Conservation (phyloP, 1,284 basidiomycete genomes). For the Athelia sp. region DNA sequence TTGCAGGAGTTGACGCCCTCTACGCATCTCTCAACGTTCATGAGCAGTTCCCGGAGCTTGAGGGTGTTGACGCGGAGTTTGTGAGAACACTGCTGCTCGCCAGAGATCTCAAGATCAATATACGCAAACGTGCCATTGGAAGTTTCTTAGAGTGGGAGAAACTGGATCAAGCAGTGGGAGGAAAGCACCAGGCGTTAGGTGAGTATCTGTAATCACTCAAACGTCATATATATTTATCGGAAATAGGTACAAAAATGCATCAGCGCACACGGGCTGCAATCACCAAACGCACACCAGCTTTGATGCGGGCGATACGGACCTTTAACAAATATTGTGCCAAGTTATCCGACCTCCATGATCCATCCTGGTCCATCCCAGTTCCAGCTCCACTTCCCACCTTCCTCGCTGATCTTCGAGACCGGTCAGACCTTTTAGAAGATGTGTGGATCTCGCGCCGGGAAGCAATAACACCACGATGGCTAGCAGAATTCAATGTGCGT, state of each 20-base stretch:
- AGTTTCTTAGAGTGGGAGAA: conserved; percentile 35
- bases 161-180: conserved; percentile 27
- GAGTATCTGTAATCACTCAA: conserved; percentile 5
- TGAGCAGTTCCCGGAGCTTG: conserved; percentile 9
- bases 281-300: conserved; percentile 24
- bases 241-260: conserved; percentile 31
- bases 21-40: conserved; percentile 15
- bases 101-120: conserved; percentile 32
- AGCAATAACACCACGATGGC: conserved; percentile 24
- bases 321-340: conserved; percentile 29
- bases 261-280: conserved; percentile 29
- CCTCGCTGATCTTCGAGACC: conserved; percentile 22
- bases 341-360: conserved; percentile 19
- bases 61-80: conserved; percentile 23
- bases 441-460: conserved; percentile 28
- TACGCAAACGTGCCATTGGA: conserved; percentile 26
- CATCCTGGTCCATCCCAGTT: conserved; percentile 24
- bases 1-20: conserved; percentile 7
- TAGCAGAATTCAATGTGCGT: conserved; percentile 23
- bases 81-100: conserved; percentile 25
- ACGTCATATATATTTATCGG: background rate
- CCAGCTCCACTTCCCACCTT: conserved; percentile 23
- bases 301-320: conserved; percentile 23
- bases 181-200: conserved; percentile 27
- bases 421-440: conserved; percentile 29